Percentiles rank a stretch among this genome's conserved stretches.
Evolutionary conservation across 1,284 basidiomycete species (phyloP).

Genomic region (Leccinum subfulvum): DNA sequence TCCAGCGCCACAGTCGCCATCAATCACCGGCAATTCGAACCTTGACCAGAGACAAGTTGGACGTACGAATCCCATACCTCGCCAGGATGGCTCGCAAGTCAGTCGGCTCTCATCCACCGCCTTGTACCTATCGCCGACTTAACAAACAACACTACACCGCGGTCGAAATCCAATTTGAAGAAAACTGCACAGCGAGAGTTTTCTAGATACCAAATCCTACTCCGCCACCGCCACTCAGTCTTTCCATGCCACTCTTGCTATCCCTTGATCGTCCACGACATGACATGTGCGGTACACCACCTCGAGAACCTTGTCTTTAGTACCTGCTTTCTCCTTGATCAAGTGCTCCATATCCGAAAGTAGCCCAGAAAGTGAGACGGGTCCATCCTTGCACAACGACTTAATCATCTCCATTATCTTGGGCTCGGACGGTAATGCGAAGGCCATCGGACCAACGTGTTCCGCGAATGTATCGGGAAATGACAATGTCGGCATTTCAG

Average conservation of each 20-base stretch:
- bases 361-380: constrained; percentile 57
- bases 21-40: constrained; percentile 13
- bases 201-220: not conserved
- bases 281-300: constrained; percentile 64
- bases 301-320: constrained; percentile 72
- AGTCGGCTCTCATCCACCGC: constrained; percentile 5
- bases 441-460: constrained; percentile 46
- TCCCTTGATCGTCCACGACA: constrained; percentile 53
- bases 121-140: constrained; percentile 8
- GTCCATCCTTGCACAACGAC: constrained; percentile 55
- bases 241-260: constrained; percentile 57
- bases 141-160: constrained; percentile 5
- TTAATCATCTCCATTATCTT: constrained; percentile 63
- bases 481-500: constrained; percentile 48
- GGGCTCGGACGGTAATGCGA: constrained; percentile 65
- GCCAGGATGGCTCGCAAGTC: constrained; percentile 2
- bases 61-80: constrained; percentile 3
- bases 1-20: constrained; percentile 25
- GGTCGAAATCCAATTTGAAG: constrained; percentile 4
- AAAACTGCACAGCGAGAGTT: not conserved
- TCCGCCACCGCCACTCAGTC: constrained; percentile 33
- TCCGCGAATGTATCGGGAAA: constrained; percentile 39
- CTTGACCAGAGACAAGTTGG: not conserved
- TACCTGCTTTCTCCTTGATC: constrained; percentile 62
- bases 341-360: constrained; percentile 53